Base-by-base conservation (phyloP, 2,329 filamentous ascomycete species). In the Aspergillus brasiliensis region DNA sequence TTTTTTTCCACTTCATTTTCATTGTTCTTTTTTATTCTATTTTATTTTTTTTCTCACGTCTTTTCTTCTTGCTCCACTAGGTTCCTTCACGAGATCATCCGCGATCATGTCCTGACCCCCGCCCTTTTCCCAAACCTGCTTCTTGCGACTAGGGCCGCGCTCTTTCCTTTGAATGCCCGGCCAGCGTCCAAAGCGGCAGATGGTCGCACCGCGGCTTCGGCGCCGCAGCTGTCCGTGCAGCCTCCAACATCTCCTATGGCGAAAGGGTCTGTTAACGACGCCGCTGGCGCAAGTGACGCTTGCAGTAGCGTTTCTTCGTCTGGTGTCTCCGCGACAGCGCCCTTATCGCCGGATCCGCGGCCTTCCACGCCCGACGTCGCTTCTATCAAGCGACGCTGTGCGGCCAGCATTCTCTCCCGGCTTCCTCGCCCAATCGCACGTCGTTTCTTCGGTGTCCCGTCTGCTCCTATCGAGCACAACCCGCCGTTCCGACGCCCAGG, bases 81-180 rank as follows among this genome's bases (percentile, higher is more conserved):
- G 71, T 80, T 80, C 65, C 74, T 80, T 57, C 75, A 74, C 64
- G 72, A 79, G 67, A 76, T 73, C 68, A 80, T 79, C 70, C 75
- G 90, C 83, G 78, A 81, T 84, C 78, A 84, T 72, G 73, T 91
- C 62, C 81, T 92, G 63, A 84, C 88, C 77, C 82, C 88, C 67
- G 82, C 83, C 62, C 82, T 85, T 67, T 81, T 92, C 58, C 87
- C 90, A 73, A 81, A 82, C 72, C 77, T 91, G 66, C 74, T 81
- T 21, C 74, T 73, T 57, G 75, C 87, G 66, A 83, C 91, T 70
- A 90, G 95, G 73, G 86, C 85, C 69, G 86, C 90, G 62, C 81
- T 98, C 58, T 98, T 97, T 74, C 94, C 95, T 66, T 90, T 91
- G 77, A 96, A 96, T 77, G 82, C 86, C 68, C 88, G 89, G 62